A percentile compares a stretch with the other conserved stretches of the same genome.
phyloP scores from a whole-genome alignment of 768 basidiomycete genomes.

The Cystofilobasidium capitatum region DNA sequence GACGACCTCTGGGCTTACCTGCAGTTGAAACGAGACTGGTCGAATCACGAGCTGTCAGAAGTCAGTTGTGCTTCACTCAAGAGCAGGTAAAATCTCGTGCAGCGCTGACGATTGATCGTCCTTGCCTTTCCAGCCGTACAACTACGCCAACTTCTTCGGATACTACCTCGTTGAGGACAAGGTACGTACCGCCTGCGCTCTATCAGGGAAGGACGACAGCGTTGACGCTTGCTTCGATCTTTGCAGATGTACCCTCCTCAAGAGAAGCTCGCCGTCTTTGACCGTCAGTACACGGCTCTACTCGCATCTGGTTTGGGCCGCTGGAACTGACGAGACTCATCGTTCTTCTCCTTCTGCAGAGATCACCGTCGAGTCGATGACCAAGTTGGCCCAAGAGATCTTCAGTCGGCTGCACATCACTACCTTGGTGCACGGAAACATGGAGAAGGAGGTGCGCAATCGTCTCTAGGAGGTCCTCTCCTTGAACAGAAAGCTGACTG shows the following conservation, averaged over 20 bases:
- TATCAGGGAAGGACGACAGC: not conserved
- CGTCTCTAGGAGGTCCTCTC: not conserved
- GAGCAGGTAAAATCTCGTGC: too few species aligned
- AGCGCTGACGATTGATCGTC: not conserved
- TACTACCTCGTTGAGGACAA: slow-evolving; percentile 53
- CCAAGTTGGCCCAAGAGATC: slow-evolving; percentile 52
- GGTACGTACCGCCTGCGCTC: not conserved
- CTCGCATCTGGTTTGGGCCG: not conserved
- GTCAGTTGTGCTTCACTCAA: too few species aligned
- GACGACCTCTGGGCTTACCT: not conserved
- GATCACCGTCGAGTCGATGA: slow-evolving; percentile 61
- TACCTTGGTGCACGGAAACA: slow-evolving; percentile 72
- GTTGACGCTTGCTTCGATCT: not conserved
- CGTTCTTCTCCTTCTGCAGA: slow-evolving; percentile 43
- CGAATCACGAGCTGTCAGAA: slow-evolving; percentile 77
- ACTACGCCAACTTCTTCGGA: slow-evolving; percentile 64
- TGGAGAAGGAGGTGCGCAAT: slow-evolving; percentile 62
- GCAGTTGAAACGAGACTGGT: slow-evolving; percentile 65
- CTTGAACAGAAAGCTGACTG: too few species aligned
- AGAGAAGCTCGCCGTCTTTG: slow-evolving; percentile 66
- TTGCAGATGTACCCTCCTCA: slow-evolving; percentile 55
- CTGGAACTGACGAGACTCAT: not conserved
- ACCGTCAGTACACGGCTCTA: slow-evolving; percentile 55
- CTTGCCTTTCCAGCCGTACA: slow-evolving; percentile 52
- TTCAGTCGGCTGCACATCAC: slow-evolving; percentile 59